Evolutionary conservation across 2,329 filamentous ascomycete species (phyloP).

Genomic region (Aphanoascus verrucosus): DNA sequence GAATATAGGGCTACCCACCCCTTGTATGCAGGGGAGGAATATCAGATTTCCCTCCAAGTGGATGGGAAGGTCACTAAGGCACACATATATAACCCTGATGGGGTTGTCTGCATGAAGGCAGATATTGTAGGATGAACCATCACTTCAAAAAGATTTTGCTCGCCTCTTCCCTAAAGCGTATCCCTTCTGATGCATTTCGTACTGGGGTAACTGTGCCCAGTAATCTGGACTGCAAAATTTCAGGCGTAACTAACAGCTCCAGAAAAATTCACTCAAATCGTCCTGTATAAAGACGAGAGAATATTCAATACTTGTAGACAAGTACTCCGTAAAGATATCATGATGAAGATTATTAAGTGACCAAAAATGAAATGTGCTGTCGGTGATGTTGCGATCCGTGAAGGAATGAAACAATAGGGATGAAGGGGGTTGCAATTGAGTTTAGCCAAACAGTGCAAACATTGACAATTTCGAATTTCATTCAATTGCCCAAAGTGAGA

Average conservation of each 20-base stretch:
- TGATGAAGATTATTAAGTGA: too few relatives aligned
- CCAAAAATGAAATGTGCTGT: too few relatives aligned
- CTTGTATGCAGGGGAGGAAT: conserved; percentile 41
- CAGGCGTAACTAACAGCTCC: too few relatives aligned
- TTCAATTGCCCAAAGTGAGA: too few relatives aligned
- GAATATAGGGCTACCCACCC: conserved; percentile 41
- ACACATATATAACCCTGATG: conserved; percentile 26
- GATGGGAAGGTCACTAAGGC: conserved; percentile 26
- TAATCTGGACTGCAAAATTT: too few relatives aligned
- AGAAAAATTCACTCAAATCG: too few relatives aligned
- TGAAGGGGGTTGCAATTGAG: not conserved
- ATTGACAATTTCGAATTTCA: not conserved
- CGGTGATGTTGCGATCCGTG: not conserved
- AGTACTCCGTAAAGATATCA: too few relatives aligned
- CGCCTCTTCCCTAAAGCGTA: too few relatives aligned
- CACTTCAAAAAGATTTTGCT: not conserved
- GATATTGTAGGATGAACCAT: conserved; percentile 21
- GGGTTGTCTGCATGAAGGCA: conserved; percentile 31
- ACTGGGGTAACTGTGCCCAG: too few relatives aligned
- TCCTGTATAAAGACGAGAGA: too few relatives aligned
- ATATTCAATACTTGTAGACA: too few relatives aligned
- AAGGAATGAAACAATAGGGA: not conserved
- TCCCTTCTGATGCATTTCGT: too few relatives aligned
- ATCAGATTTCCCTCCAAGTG: conserved; percentile 35
- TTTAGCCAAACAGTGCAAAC: conserved; percentile 9